Evolutionary conservation across 1,139 yeast genomes (phyloP).

Genomic region (Suhomyces taliae): DNA sequence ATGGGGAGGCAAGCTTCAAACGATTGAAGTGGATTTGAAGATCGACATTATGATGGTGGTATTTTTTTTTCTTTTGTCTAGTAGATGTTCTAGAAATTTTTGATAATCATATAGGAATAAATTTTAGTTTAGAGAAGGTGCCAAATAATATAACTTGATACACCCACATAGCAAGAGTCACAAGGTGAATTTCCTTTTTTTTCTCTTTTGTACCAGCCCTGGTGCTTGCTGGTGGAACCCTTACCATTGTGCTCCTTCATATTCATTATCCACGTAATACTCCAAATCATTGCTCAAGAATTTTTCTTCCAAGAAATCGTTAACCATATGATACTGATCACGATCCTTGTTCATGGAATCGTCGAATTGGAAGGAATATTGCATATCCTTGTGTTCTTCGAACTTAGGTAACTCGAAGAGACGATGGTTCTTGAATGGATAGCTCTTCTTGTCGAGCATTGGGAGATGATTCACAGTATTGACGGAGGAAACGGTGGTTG

Average conservation of each 20-base stretch:
- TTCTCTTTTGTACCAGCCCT: background rate
- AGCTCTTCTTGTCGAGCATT: conserved; percentile 11
- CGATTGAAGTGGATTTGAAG: background rate
- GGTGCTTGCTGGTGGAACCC: no score
- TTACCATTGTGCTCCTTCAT: conserved; percentile 8
- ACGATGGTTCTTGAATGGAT: conserved; percentile 16
- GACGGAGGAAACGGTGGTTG: conserved; percentile 41
- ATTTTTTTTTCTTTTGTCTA: background rate
- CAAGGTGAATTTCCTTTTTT: background rate
- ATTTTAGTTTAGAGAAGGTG: background rate
- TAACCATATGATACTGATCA: conserved; percentile 43
- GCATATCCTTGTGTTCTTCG: conserved; percentile 12
- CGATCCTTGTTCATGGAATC: conserved; percentile 14
- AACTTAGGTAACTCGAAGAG: conserved; percentile 19
- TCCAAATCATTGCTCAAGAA: conserved; percentile 17
- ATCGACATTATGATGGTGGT: no score
- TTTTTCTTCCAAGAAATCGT: conserved; percentile 44
- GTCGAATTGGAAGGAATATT: conserved; percentile 16
- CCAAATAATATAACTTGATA: background rate
- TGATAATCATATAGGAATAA: no score
- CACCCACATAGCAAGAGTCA: background rate
- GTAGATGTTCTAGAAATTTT: background rate
- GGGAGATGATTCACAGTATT: conserved; percentile 14
- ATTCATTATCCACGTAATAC: conserved; percentile 11
- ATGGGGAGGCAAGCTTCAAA: background rate